phyloP scores from a whole-genome alignment of 257 asterid genomes.

The Paraleonurus japonicus region DNA sequence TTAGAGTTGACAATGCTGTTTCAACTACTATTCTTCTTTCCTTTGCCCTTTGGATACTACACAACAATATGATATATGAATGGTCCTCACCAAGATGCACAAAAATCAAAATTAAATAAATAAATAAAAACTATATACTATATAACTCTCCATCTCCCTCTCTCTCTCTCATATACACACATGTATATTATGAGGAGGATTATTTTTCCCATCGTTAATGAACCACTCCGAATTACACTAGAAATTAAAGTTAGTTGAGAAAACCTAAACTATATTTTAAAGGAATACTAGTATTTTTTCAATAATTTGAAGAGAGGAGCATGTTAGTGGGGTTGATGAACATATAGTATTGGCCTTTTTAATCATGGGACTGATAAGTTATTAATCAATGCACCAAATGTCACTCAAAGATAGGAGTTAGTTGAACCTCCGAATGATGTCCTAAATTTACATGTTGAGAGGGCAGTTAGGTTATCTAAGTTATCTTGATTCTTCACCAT shows the following conservation, averaged over 20 bases:
- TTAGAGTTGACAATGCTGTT: constrained; percentile 29
- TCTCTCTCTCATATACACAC: too few relatives aligned
- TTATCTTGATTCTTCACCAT: constrained; percentile 15
- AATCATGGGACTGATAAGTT: constrained; percentile 26
- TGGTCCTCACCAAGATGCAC: constrained; percentile 15
- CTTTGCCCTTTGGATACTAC: constrained; percentile 20
- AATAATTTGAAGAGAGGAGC: constrained; percentile 29
- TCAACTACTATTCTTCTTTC: constrained; percentile 45
- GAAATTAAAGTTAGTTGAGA: not conserved
- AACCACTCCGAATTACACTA: not conserved
- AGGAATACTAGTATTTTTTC: not conserved
- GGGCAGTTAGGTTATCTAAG: constrained; percentile 37
- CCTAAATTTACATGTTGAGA: constrained; percentile 1
- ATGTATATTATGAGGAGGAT: not conserved
- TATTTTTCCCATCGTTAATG: not conserved
- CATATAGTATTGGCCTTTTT: constrained; percentile 28
- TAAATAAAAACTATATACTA: too few relatives aligned
- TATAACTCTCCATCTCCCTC: too few relatives aligned
- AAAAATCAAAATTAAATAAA: not conserved
- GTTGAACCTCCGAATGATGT: constrained; percentile 29
- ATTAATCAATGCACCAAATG: constrained; percentile 40
- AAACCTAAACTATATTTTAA: not conserved
- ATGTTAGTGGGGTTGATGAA: constrained; percentile 49
- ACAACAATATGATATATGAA: constrained; percentile 16
- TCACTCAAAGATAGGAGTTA: constrained; percentile 28